Percentiles rank a stretch among this genome's conserved stretches.
Evolutionary conservation across 371 early-diverging fungal species (phyloP).

Genomic region (Mucor sp.): DNA sequence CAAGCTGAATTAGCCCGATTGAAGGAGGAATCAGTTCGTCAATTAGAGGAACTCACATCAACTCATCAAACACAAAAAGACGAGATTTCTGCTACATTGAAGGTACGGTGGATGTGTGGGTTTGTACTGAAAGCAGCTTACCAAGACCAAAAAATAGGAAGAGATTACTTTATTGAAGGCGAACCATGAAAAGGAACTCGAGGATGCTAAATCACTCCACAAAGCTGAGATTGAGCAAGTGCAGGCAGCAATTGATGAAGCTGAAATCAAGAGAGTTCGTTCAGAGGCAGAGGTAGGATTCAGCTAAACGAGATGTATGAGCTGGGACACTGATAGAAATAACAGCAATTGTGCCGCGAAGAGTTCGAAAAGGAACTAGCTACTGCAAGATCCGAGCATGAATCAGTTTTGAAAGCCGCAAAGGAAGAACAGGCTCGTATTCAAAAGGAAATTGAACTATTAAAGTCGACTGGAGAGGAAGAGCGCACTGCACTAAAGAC

Average conservation of each 20-base stretch:
- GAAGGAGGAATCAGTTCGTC: conserved; percentile 7
- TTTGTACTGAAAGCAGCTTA: not conserved
- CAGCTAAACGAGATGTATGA: not conserved
- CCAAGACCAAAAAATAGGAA: conserved; percentile 1
- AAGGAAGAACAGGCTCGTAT: conserved; percentile 21
- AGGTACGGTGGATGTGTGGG: not conserved
- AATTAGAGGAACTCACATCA: conserved; percentile 16
- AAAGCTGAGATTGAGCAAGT: conserved; percentile 19
- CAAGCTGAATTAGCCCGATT: conserved; percentile 17
- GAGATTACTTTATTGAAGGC: conserved; percentile 16
- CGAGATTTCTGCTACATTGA: conserved; percentile 8
- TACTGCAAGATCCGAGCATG: conserved; percentile 10
- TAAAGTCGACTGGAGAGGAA: conserved; percentile 5
- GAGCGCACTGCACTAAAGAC: conserved; percentile 6
- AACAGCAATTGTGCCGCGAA: conserved; percentile 13
- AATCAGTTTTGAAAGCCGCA: conserved; percentile 1
- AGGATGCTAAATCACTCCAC: conserved; percentile 12
- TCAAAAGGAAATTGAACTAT: conserved; percentile 14
- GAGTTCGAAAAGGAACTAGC: conserved; percentile 21
- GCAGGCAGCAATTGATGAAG: conserved; percentile 22
- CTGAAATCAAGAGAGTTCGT: conserved; percentile 16
- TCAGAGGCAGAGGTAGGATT: conserved; percentile 23
- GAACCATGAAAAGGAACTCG: conserved; percentile 15
- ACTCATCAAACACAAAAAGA: conserved; percentile 15
- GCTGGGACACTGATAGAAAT: not conserved